phyloP scores from a whole-genome alignment of 768 basidiomycete species.

The Tylopilus balloui region DNA sequence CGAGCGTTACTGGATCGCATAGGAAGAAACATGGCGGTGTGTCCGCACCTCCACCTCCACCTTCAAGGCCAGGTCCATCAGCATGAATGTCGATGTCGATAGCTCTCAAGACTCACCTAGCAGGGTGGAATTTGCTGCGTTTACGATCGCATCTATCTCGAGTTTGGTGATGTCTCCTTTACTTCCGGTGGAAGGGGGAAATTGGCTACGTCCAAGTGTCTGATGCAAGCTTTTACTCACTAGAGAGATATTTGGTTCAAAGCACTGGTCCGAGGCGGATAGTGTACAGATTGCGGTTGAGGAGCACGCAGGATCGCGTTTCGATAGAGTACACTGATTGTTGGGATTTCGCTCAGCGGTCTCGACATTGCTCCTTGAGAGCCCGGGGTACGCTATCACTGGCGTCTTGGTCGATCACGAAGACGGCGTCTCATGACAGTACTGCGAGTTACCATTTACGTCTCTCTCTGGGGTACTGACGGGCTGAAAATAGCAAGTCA shows the following conservation, averaged over 20 bases:
- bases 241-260: slow-evolving; percentile 62
- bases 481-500: too few relatives aligned
- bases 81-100: background rate
- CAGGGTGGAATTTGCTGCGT: slow-evolving; percentile 73
- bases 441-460: background rate
- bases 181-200: slow-evolving; percentile 34
- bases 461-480: too few relatives aligned
- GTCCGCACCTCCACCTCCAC: slow-evolving; percentile 69
- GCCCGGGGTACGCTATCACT: background rate
- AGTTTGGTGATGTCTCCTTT: slow-evolving; percentile 77
- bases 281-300: slow-evolving; percentile 21
- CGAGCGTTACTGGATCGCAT: background rate
- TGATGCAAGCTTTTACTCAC: slow-evolving; percentile 41
- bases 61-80: slow-evolving; percentile 34
- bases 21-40: background rate
- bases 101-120: slow-evolving; percentile 43
- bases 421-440: background rate
- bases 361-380: slow-evolving; percentile 4
- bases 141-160: slow-evolving; percentile 71
- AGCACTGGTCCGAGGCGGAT: slow-evolving; percentile 35
- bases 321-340: slow-evolving; percentile 52
- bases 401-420: background rate
- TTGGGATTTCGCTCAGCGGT: slow-evolving; percentile 47
- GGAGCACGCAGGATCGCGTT: slow-evolving; percentile 35
- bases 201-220: background rate